Percentiles rank a stretch among this genome's conserved stretches.
These are phyloP conservation scores for Pseudocercospora macadamiae DNA, from an alignment of 2,329 filamentous ascomycete species.

Conservation along the genomic window DNA sequence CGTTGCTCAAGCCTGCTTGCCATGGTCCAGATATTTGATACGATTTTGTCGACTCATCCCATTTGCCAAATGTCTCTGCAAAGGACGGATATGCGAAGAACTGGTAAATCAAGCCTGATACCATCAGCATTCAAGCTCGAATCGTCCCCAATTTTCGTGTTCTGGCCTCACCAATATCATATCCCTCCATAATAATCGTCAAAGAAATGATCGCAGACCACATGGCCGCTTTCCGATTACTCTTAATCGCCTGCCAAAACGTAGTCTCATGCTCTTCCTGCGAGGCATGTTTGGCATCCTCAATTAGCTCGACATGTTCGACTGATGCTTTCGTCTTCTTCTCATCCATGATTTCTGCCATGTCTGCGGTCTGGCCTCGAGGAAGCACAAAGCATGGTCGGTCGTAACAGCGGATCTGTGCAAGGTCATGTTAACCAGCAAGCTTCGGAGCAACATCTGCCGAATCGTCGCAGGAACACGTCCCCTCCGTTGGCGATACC, in stretches of 20 bases:
- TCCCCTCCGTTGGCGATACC: slow-evolving; percentile 1
- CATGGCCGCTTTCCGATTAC: slow-evolving; percentile 48
- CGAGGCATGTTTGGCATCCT: slow-evolving; percentile 18
- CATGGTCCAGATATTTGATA: slow-evolving; percentile 37
- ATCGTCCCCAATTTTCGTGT: neutral
- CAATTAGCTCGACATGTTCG: slow-evolving; percentile 10
- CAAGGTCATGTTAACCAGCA: slow-evolving; percentile 3
- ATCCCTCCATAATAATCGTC: slow-evolving; percentile 60
- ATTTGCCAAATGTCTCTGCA: slow-evolving; percentile 55
- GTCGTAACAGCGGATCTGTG: neutral
- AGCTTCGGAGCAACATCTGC: slow-evolving; percentile 1
- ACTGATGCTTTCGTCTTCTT: neutral
- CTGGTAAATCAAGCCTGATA: slow-evolving; percentile 8
- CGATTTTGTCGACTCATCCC: slow-evolving; percentile 7
- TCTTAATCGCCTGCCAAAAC: slow-evolving; percentile 39
- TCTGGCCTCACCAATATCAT: slow-evolving; percentile 51
- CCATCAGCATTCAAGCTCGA: neutral
- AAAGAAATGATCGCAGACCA: slow-evolving; percentile 63
- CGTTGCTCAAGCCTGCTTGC: slow-evolving; percentile 46
- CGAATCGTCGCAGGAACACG: neutral
- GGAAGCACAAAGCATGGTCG: neutral
- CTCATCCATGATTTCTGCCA: neutral
- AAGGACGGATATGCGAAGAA: slow-evolving; percentile 45
- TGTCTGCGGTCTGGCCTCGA: neutral
- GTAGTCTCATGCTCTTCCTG: slow-evolving; percentile 24